phyloP scores from a whole-genome alignment of 2,329 filamentous ascomycete genomes.

The Fusarium sp. region DNA sequence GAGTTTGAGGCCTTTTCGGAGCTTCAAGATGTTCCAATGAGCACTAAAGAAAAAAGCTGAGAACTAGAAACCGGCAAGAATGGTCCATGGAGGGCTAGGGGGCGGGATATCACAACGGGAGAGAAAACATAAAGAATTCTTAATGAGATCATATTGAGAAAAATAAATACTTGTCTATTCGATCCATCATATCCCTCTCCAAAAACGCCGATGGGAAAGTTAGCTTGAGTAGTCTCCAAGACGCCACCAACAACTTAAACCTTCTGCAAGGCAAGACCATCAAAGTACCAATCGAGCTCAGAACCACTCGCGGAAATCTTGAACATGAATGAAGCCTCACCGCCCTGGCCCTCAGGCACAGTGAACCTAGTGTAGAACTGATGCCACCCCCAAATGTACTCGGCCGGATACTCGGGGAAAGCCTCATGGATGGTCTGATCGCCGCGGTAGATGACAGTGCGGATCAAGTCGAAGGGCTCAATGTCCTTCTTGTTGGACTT shows the following conservation, averaged over 20 bases:
- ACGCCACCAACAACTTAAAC: neutral
- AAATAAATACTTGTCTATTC: neutral
- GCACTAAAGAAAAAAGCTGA: neutral
- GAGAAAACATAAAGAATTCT: neutral
- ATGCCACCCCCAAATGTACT: neutral
- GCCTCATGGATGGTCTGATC: neutral
- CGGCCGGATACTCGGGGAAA: neutral
- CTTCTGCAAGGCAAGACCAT: neutral
- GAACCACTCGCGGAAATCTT: neutral
- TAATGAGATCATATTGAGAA: neutral
- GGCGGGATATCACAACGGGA: neutral
- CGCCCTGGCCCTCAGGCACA: neutral
- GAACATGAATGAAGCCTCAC: neutral
- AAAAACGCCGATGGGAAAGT: neutral
- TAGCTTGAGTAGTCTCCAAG: neutral
- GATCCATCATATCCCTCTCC: neutral
- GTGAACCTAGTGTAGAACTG: neutral
- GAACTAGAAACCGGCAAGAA: neutral
- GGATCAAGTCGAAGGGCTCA: neutral
- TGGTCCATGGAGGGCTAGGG: neutral
- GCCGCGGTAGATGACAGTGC: neutral
- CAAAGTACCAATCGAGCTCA: neutral
- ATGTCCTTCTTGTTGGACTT: conserved; percentile 2
- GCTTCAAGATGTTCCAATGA: neutral
- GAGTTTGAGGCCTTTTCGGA: neutral